Evolutionary conservation across 148 eudicot genomes (phyloP).

Genomic region (Rhododendron ovatum): DNA sequence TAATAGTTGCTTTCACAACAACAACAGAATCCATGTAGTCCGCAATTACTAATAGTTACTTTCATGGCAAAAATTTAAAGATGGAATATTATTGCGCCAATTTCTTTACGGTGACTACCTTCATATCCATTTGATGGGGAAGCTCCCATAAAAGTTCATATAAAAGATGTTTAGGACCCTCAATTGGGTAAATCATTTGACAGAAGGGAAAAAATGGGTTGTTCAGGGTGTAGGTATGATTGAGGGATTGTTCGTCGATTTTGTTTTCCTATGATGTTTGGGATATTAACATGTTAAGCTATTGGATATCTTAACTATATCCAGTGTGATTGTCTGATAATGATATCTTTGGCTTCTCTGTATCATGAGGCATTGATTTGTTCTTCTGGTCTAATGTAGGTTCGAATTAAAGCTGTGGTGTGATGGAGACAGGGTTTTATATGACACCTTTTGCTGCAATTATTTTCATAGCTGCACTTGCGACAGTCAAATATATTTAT

Average conservation of each 20-base stretch:
- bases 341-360: not conserved
- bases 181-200: not conserved
- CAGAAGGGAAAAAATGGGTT: not conserved
- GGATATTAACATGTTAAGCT: not conserved
- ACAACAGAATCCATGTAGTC: too few relatives aligned
- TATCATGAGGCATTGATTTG: not conserved
- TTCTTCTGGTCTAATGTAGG: slow-evolving; percentile 25
- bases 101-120: not conserved
- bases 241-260: not conserved
- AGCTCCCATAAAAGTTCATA: not conserved
- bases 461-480: slow-evolving; percentile 28
- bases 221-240: not conserved
- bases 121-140: not conserved
- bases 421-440: slow-evolving; percentile 27
- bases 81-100: not conserved
- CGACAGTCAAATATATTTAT: slow-evolving; percentile 7
- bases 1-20: too few relatives aligned
- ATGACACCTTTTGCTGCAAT: slow-evolving; percentile 35
- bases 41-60: too few relatives aligned
- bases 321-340: not conserved
- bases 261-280: not conserved
- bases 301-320: not conserved
- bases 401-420: slow-evolving; percentile 21
- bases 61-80: not conserved
- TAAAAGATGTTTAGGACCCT: not conserved